phyloP scores from a whole-genome alignment of 2,329 filamentous ascomycete species.

The Macrophomina phaseolina region DNA sequence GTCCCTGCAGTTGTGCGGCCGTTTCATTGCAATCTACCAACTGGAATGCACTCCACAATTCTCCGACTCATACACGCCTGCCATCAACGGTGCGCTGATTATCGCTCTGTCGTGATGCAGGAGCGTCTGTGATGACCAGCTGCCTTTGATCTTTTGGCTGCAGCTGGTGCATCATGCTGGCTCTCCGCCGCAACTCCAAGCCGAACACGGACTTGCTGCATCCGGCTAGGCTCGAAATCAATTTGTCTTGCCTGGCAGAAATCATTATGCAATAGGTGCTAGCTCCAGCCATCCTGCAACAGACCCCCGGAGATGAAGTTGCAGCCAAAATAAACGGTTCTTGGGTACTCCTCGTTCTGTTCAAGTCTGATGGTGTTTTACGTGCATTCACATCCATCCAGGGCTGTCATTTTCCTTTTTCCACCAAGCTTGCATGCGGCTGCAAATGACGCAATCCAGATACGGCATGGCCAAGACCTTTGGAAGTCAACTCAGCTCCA shows the following conservation, averaged over 20 bases:
- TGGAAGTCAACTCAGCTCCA: not conserved
- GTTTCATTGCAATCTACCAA: conserved; percentile 8
- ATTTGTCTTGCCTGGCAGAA: not conserved
- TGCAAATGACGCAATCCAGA: not conserved
- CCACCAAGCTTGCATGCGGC: not conserved
- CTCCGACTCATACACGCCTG: not conserved
- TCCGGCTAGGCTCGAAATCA: not conserved
- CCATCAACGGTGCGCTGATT: not conserved
- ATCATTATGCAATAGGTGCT: not conserved
- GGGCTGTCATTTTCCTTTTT: not conserved
- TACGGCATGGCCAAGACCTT: not conserved
- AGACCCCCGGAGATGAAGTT: not conserved
- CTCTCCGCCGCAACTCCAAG: not conserved
- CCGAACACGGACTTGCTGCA: not conserved
- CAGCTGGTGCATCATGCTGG: not conserved
- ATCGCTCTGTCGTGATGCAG: not conserved
- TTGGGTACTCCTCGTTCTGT: not conserved
- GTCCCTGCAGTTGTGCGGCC: conserved; percentile 17
- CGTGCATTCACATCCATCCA: not conserved
- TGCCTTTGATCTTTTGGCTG: not conserved
- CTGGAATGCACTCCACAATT: not conserved
- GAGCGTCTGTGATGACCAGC: not conserved
- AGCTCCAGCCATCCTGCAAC: not conserved
- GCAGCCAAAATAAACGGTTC: not conserved
- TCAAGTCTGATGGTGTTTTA: not conserved